Evolutionary conservation across 768 basidiomycete species (phyloP).

Genomic region (Jaapia argillacea): DNA sequence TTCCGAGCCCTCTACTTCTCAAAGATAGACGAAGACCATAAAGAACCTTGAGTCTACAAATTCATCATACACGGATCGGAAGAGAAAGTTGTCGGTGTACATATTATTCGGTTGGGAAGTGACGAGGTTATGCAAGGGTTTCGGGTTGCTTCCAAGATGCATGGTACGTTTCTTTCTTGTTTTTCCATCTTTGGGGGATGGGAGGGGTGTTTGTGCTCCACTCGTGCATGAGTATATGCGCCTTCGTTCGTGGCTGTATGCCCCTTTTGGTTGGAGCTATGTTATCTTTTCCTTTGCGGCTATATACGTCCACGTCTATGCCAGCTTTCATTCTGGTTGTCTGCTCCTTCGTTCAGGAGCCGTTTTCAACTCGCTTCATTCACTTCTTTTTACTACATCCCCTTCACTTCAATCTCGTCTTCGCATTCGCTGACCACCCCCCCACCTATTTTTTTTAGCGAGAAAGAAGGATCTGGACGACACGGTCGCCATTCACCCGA

Average conservation of each 20-base stretch:
- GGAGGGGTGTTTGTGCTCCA: too few species aligned
- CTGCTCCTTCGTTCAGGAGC: too few species aligned
- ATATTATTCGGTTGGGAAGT: conserved; percentile 84
- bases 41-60: conserved; percentile 93
- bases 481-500: conserved; percentile 89
- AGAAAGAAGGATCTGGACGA: conserved; percentile 77
- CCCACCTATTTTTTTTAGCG: too few species aligned
- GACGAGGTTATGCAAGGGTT: conserved; percentile 97
- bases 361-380: background rate
- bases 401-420: too few species aligned
- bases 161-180: conserved; percentile 36
- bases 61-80: conserved; percentile 79
- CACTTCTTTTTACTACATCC: background rate
- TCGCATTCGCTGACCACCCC: too few species aligned
- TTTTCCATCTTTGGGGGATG: too few species aligned
- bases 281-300: too few species aligned
- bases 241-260: too few species aligned
- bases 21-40: conserved; percentile 82
- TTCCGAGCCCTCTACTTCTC: conserved; percentile 89
- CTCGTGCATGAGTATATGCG: too few species aligned
- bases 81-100: conserved; percentile 90
- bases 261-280: too few species aligned
- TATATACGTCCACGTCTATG: too few species aligned
- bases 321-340: conserved; percentile 7
- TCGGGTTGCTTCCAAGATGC: conserved; percentile 97